Evolutionary conservation across 83 land plant species (phyloP).

Genomic region (Picea mariana): DNA sequence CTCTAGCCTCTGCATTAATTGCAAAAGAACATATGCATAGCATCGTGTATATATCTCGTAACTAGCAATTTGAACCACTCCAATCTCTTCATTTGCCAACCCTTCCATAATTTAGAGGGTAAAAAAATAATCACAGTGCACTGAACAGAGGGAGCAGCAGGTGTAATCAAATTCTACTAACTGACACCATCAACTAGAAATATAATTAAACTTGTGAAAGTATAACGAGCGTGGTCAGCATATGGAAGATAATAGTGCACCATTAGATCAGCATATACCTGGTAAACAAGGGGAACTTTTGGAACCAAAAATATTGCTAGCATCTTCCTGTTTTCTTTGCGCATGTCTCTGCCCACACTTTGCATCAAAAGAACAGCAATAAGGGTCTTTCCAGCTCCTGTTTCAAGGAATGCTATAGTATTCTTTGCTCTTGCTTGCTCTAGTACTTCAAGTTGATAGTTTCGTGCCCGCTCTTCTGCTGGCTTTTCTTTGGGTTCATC

Average conservation of each 20-base stretch:
- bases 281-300: conserved; percentile 98
- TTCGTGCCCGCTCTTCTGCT: conserved; percentile 78
- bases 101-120: neutral
- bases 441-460: conserved; percentile 94
- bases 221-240: neutral
- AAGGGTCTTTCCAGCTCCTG: conserved; percentile 98
- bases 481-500: conserved; percentile 53
- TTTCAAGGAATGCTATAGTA: conserved; percentile 98
- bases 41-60: neutral
- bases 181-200: neutral
- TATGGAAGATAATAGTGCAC: neutral
- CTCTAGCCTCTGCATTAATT: neutral
- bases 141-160: neutral
- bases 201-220: neutral
- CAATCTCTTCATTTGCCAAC: neutral
- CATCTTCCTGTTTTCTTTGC: conserved; percentile 74
- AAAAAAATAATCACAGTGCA: neutral
- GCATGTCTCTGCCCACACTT: conserved; percentile 59
- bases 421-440: conserved; percentile 92
- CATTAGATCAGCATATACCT: conserved; percentile 53
- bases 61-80: neutral
- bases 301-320: conserved; percentile 95
- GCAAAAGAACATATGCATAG: neutral
- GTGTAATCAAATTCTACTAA: neutral
- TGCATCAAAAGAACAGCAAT: conserved; percentile 91